Percentiles rank a stretch among this genome's conserved stretches.
Conservation (phyloP, 2,329 filamentous ascomycete species). For the Didymella lethalis region DNA sequence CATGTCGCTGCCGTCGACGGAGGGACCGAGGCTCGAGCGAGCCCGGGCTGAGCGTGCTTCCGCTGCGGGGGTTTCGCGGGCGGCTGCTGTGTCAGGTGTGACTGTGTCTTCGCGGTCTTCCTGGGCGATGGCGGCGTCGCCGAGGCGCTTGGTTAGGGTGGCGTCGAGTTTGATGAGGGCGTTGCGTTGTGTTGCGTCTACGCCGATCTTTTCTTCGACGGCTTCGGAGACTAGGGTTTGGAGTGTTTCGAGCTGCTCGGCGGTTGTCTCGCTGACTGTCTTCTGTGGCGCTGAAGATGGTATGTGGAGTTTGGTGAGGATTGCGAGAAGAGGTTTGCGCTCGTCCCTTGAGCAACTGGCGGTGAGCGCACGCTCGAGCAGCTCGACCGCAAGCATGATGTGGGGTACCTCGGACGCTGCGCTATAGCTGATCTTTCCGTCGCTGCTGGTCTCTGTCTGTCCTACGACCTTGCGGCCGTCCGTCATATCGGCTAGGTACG, state of each 20-base stretch:
- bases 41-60: constrained; percentile 2
- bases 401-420: constrained; percentile 78
- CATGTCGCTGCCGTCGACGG: constrained; percentile 25
- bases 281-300: constrained; percentile 61
- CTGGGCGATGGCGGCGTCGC: constrained; percentile 30
- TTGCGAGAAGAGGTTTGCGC: constrained; percentile 70
- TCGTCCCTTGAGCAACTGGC: constrained; percentile 77
- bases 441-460: constrained; percentile 58
- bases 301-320: constrained; percentile 84
- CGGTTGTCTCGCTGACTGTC: constrained; percentile 29
- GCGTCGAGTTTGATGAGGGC: constrained; percentile 63
- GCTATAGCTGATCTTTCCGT: constrained; percentile 62
- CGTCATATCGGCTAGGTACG: constrained; percentile 92
- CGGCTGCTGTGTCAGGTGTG: constrained; percentile 26
- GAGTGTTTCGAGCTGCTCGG: constrained; percentile 43
- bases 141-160: constrained; percentile 62
- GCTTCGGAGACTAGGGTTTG: constrained; percentile 58
- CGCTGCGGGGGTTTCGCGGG: constrained; percentile 8
- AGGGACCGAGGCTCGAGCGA: constrained; percentile 14
- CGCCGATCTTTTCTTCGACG: constrained; percentile 59
- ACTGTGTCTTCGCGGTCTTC: constrained; percentile 26
- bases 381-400: constrained; percentile 76
- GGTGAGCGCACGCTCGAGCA: constrained; percentile 76
- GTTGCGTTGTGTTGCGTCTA: constrained; percentile 62
- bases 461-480: constrained; percentile 81